phyloP scores from a whole-genome alignment of 2,329 filamentous ascomycete genomes.

The Akanthomyces dipterigenus region DNA sequence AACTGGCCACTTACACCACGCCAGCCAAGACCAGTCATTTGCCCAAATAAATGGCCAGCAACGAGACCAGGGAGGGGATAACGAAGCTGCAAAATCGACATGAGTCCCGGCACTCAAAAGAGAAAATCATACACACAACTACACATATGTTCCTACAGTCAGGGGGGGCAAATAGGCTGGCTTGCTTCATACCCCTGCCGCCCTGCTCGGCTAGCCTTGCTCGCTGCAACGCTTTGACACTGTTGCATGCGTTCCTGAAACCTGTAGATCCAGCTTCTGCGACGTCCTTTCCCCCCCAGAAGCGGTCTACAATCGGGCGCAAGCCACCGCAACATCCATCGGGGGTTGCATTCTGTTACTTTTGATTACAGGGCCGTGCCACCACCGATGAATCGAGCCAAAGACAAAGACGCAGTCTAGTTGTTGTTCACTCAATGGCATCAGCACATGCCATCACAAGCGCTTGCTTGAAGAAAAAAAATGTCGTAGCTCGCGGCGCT shows the following conservation, averaged over 20 bases:
- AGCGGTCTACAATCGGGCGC: slow-evolving; percentile 1
- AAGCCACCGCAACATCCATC: background rate
- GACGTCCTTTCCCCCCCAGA: background rate
- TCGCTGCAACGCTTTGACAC: background rate
- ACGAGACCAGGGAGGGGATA: too few relatives aligned
- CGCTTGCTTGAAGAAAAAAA: background rate
- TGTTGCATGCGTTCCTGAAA: slow-evolving; percentile 1
- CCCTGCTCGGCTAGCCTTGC: background rate
- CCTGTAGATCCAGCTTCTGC: slow-evolving; percentile 2
- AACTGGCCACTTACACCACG: too few relatives aligned
- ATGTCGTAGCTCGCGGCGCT: background rate
- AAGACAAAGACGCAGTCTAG: background rate
- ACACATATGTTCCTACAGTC: background rate
- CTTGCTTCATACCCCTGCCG: slow-evolving; percentile 1
- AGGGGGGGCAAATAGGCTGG: background rate
- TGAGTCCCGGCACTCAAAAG: background rate
- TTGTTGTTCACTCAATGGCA: background rate
- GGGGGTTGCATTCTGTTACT: background rate
- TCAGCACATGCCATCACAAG: background rate
- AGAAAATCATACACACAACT: too few relatives aligned
- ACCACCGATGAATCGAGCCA: background rate
- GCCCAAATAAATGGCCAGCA: too few relatives aligned
- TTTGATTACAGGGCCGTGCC: background rate
- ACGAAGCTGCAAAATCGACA: too few relatives aligned
- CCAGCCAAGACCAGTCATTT: too few relatives aligned